Percentiles rank a stretch among this genome's conserved stretches.
phyloP scores from a whole-genome alignment of 2,329 filamentous ascomycete species.

The Alternaria viburni region DNA sequence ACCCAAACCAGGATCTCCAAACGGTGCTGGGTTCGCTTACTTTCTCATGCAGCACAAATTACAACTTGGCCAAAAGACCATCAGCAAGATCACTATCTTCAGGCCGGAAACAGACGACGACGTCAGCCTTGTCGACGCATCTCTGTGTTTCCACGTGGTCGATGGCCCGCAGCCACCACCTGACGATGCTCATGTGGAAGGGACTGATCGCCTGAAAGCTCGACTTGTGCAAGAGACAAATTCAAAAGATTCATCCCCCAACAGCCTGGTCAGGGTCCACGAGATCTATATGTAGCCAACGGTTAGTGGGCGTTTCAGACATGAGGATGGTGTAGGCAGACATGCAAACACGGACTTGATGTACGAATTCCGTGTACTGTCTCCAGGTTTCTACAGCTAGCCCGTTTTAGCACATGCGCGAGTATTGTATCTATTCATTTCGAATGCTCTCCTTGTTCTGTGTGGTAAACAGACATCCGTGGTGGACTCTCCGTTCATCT shows the following conservation, averaged over 20 bases:
- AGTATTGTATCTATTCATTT: background rate
- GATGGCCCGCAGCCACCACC: slow-evolving; percentile 1
- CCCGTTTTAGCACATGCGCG: background rate
- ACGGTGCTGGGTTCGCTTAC: slow-evolving; percentile 29
- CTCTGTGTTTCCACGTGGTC: slow-evolving; percentile 19
- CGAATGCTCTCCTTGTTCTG: background rate
- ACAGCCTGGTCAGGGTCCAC: background rate
- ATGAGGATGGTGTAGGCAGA: background rate
- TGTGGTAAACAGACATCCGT: background rate
- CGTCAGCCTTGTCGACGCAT: slow-evolving; percentile 17
- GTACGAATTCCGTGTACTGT: background rate
- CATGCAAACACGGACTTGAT: background rate
- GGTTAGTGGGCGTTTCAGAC: background rate
- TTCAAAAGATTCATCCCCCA: background rate
- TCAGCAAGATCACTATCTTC: slow-evolving; percentile 21
- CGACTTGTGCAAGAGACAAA: background rate
- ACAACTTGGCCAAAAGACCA: slow-evolving; percentile 23
- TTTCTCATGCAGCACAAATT: slow-evolving; percentile 29
- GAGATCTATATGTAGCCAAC: background rate
- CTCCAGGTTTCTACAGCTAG: background rate
- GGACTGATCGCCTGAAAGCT: background rate
- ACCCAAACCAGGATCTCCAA: slow-evolving; percentile 17
- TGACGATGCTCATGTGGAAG: background rate
- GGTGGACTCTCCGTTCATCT: background rate
- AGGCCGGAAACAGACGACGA: slow-evolving; percentile 16